Conservation (phyloP, 345 rosid species). For the Camelina laxa region DNA sequence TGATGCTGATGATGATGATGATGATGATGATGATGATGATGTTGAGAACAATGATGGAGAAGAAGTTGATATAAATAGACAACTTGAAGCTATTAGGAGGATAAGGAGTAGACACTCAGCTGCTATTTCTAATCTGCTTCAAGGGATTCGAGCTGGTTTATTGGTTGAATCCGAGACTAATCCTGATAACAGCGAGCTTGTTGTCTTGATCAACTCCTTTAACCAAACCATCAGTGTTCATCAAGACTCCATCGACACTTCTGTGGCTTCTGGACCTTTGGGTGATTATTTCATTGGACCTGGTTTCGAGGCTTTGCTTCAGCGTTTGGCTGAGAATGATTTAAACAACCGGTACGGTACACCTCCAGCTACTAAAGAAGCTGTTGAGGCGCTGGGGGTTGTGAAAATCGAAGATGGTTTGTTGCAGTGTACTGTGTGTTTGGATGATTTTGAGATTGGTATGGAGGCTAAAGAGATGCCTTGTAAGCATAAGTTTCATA, state of each 20-base stretch:
- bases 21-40: slow-evolving; percentile 42
- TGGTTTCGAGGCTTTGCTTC: slow-evolving; percentile 73
- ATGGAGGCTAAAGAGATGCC: slow-evolving; percentile 81
- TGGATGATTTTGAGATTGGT: slow-evolving; percentile 80
- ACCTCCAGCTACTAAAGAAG: slow-evolving; percentile 81
- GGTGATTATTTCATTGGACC: slow-evolving; percentile 88
- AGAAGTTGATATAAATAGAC: slow-evolving; percentile 52
- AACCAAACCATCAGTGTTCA: slow-evolving; percentile 60
- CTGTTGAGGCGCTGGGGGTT: slow-evolving; percentile 60
- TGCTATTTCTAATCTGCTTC: slow-evolving; percentile 65
- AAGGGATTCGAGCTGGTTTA: slow-evolving; percentile 70
- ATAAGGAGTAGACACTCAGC: slow-evolving; percentile 68
- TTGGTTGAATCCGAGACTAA: slow-evolving; percentile 55
- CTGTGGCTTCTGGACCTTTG: slow-evolving; percentile 53
- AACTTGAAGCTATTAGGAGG: slow-evolving; percentile 58
- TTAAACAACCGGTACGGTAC: slow-evolving; percentile 78
- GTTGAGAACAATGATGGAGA: slow-evolving; percentile 47
- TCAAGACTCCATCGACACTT: slow-evolving; percentile 54
- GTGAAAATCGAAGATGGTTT: slow-evolving; percentile 56
- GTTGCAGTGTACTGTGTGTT: slow-evolving; percentile 78
- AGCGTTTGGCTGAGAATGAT: slow-evolving; percentile 81
- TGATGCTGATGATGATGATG: slow-evolving; percentile 45
- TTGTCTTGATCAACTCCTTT: slow-evolving; percentile 54
- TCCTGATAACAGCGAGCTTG: slow-evolving; percentile 49
- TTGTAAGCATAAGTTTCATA: slow-evolving; percentile 85